Evolutionary conservation across 805 yeast species (phyloP).

Genomic region (Ogataea zsoltii): DNA sequence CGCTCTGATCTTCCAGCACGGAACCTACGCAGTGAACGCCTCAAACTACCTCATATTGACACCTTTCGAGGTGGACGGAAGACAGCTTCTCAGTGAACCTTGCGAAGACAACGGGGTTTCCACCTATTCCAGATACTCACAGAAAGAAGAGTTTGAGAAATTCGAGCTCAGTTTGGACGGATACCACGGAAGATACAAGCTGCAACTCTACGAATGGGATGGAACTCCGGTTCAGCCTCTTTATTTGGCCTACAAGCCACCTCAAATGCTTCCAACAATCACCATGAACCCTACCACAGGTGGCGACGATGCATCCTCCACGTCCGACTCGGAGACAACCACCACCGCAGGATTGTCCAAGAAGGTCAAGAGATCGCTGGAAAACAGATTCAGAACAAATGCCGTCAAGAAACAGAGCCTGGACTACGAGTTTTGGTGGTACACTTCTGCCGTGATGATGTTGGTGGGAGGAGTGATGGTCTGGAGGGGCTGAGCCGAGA

Average conservation of each 20-base stretch:
- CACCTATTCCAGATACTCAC: conserved; percentile 69
- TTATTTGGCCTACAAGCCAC: conserved; percentile 90
- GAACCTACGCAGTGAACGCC: conserved; percentile 60
- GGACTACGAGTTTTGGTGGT: conserved; percentile 57
- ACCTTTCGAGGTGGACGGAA: conserved; percentile 86
- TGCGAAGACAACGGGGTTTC: conserved; percentile 67
- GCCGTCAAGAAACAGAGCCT: conserved; percentile 50
- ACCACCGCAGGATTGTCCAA: conserved; percentile 33
- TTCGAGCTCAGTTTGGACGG: conserved; percentile 65
- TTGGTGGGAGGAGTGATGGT: conserved; percentile 33
- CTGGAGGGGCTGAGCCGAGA: conserved; percentile 22
- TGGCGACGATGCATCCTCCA: conserved; percentile 21
- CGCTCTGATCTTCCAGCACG: conserved; percentile 84
- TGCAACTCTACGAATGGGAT: conserved; percentile 73
- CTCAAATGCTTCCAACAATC: conserved; percentile 91
- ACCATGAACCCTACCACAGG: conserved; percentile 82
- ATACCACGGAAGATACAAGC: conserved; percentile 80
- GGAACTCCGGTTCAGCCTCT: conserved; percentile 84
- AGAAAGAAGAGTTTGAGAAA: conserved; percentile 57
- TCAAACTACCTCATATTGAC: conserved; percentile 70
- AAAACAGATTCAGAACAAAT: conserved; percentile 75
- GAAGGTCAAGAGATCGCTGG: conserved; percentile 69
- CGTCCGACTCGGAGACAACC: conserved; percentile 37
- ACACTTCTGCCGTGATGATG: conserved; percentile 47
- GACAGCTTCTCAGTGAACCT: conserved; percentile 87